A percentile compares a stretch with the other conserved stretches of the same genome.
Conservation (phyloP, 352 stramenopile genomes). For the Phytophthora tubulina region DNA sequence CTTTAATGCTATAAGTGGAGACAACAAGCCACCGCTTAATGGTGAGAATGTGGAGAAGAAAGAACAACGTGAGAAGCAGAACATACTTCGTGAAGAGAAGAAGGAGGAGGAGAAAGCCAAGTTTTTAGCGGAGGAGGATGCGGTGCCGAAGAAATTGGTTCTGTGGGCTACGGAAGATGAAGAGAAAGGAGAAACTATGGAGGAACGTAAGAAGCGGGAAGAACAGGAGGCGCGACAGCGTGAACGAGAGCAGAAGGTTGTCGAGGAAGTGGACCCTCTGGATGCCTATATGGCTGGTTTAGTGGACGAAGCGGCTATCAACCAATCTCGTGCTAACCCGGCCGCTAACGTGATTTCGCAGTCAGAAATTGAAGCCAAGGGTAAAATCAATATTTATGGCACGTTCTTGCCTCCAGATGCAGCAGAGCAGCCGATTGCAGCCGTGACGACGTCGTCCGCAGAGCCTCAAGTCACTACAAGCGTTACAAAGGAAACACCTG, state of each 20-base stretch:
- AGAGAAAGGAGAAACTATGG: constrained; percentile 63
- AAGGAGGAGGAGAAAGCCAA: constrained; percentile 69
- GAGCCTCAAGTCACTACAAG: constrained; percentile 8
- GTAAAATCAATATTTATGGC: constrained; percentile 88
- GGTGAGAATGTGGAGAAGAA: constrained; percentile 45
- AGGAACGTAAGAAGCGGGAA: constrained; percentile 63
- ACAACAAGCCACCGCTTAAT: constrained; percentile 24
- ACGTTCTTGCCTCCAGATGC: constrained; percentile 75
- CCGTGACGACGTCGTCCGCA: background rate
- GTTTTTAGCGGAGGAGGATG: constrained; percentile 78
- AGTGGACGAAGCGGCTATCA: constrained; percentile 78
- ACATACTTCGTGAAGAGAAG: constrained; percentile 32
- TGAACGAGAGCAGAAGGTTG: constrained; percentile 74
- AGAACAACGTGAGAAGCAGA: constrained; percentile 59
- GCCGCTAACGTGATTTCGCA: constrained; percentile 87
- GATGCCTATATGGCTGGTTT: constrained; percentile 91
- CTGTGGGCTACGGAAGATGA: constrained; percentile 75
- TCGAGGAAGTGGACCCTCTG: constrained; percentile 84
- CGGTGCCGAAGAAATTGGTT: constrained; percentile 68
- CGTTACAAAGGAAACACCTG: constrained; percentile 52
- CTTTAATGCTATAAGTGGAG: constrained; percentile 36
- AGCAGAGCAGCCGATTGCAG: constrained; percentile 24
- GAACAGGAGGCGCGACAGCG: constrained; percentile 57
- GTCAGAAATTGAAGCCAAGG: constrained; percentile 80
- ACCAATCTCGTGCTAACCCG: constrained; percentile 75